Evolutionary conservation across 2,329 filamentous ascomycete species (phyloP).

Genomic region (Pseudogymnoascus sp.): DNA sequence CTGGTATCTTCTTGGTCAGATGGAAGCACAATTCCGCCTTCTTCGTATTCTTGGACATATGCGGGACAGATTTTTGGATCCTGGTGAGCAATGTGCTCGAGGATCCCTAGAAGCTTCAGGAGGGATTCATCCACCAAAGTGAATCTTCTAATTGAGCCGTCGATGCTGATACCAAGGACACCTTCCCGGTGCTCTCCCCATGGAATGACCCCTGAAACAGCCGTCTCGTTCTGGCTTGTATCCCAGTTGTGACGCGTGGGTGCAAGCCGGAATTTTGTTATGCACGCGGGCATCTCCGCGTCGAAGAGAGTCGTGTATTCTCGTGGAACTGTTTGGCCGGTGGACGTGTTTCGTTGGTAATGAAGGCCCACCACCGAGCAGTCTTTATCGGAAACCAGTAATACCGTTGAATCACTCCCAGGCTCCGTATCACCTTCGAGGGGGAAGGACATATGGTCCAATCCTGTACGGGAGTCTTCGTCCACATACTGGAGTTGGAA

Average conservation of each 20-base stretch:
- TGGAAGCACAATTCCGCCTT: not conserved
- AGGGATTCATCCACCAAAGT: slow-evolving; percentile 53
- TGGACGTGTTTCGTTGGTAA: not conserved
- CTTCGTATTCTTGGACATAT: not conserved
- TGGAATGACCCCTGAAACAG: slow-evolving; percentile 32
- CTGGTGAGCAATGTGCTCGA: slow-evolving; percentile 59
- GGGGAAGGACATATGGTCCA: slow-evolving; percentile 21
- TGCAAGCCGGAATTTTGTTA: slow-evolving; percentile 45
- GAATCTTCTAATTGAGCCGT: slow-evolving; percentile 64
- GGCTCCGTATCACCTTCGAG: not conserved
- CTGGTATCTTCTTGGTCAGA: slow-evolving; percentile 13
- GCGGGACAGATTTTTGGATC: slow-evolving; percentile 41
- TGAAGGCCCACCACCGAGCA: slow-evolving; percentile 24
- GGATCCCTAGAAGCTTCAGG: slow-evolving; percentile 61
- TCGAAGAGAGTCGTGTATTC: slow-evolving; percentile 36
- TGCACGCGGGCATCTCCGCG: slow-evolving; percentile 41
- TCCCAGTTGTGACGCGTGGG: slow-evolving; percentile 40
- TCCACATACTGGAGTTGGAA: slow-evolving; percentile 26
- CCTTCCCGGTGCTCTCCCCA: slow-evolving; percentile 27
- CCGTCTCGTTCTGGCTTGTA: not conserved
- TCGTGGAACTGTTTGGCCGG: not conserved
- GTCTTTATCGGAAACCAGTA: slow-evolving; percentile 27
- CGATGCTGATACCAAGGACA: slow-evolving; percentile 57
- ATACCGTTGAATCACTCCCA: slow-evolving; percentile 15
- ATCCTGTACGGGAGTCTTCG: slow-evolving; percentile 24